Evolutionary conservation across 2,329 filamentous ascomycete genomes (phyloP).

Genomic region (Diplodia corticola): DNA sequence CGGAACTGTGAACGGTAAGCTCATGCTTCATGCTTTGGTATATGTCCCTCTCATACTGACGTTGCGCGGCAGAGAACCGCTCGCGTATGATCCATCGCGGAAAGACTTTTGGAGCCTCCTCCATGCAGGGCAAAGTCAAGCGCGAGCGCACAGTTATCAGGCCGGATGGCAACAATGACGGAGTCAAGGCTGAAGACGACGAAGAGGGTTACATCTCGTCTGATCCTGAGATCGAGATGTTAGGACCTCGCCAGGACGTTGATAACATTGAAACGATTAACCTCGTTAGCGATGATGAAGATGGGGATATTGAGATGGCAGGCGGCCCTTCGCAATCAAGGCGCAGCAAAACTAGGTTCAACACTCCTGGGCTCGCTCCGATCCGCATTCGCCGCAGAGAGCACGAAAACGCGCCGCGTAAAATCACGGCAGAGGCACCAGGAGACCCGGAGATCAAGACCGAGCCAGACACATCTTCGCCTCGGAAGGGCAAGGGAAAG

Average conservation of each 20-base stretch:
- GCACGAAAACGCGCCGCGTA: constrained; percentile 56
- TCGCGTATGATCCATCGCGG: constrained; percentile 19
- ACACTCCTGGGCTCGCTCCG: constrained; percentile 45
- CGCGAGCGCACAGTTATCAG: constrained; percentile 6
- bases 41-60: not conserved
- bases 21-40: not conserved
- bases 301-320: constrained; percentile 33
- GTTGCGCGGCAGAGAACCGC: not conserved
- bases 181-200: constrained; percentile 32
- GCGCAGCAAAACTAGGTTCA: constrained; percentile 4
- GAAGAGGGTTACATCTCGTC: constrained; percentile 48
- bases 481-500: constrained; percentile 43
- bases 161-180: constrained; percentile 30
- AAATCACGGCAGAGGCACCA: constrained; percentile 56
- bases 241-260: constrained; percentile 54
- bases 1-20: constrained; percentile 13
- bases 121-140: not conserved
- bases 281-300: constrained; percentile 56
- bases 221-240: constrained; percentile 53
- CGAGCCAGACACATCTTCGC: constrained; percentile 27
- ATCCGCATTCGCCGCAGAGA: constrained; percentile 58
- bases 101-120: constrained; percentile 21
- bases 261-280: constrained; percentile 55
- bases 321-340: constrained; percentile 26
- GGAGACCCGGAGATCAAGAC: constrained; percentile 43